These are phyloP conservation scores for Sungouiella blattae DNA, from an alignment of 805 yeast species.

Conservation along the genomic window DNA sequence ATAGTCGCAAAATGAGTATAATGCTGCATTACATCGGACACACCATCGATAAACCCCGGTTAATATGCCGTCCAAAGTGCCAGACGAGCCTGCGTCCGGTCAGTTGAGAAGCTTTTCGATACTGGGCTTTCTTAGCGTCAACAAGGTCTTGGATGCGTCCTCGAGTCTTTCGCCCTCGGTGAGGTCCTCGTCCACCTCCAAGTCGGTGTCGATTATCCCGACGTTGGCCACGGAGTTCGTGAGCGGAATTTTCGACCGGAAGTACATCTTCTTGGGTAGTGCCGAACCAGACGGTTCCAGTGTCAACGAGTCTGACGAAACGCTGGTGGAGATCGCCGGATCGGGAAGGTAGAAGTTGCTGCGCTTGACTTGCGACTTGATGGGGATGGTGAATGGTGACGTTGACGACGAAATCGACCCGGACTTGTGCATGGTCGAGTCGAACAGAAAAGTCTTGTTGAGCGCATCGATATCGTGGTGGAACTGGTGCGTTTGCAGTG, in stretches of 20 bases:
- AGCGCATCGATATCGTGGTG: slow-evolving; percentile 2
- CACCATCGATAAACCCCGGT: too few species aligned
- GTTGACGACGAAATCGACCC: slow-evolving; percentile 22
- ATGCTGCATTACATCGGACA: too few species aligned
- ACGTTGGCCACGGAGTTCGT: slow-evolving; percentile 17
- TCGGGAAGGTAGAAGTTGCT: slow-evolving; percentile 35
- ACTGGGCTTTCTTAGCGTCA: slow-evolving; percentile 39
- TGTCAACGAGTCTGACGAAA: too few species aligned
- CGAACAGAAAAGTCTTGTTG: slow-evolving; percentile 5
- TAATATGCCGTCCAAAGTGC: too few species aligned
- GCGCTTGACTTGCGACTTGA: slow-evolving; percentile 16
- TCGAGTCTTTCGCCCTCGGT: slow-evolving; percentile 19
- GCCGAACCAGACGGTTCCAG: slow-evolving; percentile 7
- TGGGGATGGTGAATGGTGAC: slow-evolving; percentile 27
- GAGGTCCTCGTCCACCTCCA: slow-evolving; percentile 17
- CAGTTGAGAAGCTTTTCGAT: slow-evolving; percentile 40
- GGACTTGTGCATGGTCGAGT: slow-evolving; percentile 11
- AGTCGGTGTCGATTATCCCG: slow-evolving; percentile 3
- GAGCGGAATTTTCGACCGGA: slow-evolving; percentile 28
- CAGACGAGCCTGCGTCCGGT: too few species aligned
- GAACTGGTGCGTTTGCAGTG: slow-evolving; percentile 5
- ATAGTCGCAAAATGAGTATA: too few species aligned
- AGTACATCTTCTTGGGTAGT: slow-evolving; percentile 26
- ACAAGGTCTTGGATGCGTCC: slow-evolving; percentile 36
- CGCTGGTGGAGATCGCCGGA: slow-evolving; percentile 28